Percentiles rank a stretch among this genome's conserved stretches.
Evolutionary conservation across 2,329 filamentous ascomycete species (phyloP).

Genomic region (Lasiodiplodia citricola): DNA sequence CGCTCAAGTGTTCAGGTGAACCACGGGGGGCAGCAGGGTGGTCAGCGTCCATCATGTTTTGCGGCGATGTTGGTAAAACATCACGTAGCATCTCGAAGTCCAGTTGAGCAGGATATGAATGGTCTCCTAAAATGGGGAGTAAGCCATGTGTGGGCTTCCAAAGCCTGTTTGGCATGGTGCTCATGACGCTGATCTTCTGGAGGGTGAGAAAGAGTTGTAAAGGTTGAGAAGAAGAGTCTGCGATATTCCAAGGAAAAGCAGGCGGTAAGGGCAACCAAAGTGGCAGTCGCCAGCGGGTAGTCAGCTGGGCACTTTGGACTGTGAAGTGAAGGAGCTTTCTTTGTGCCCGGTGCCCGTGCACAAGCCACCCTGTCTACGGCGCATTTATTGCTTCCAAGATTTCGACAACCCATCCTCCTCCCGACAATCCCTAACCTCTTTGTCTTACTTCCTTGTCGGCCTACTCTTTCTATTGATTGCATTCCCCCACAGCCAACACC

Average conservation of each 20-base stretch:
- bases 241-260: background rate
- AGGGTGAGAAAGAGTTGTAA: background rate
- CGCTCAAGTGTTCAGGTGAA: background rate
- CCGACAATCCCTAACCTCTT: background rate
- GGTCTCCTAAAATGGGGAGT: background rate
- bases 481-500: background rate
- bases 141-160: background rate
- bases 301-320: background rate
- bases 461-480: background rate
- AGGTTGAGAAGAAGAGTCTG: background rate
- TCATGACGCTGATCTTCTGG: background rate
- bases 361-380: slow-evolving; percentile 2
- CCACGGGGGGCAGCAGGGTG: background rate
- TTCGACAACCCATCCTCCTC: background rate
- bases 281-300: no score
- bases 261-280: background rate
- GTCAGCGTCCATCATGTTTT: background rate
- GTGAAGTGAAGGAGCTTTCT: background rate
- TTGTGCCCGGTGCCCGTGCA: background rate
- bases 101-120: no score
- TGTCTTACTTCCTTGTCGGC: background rate
- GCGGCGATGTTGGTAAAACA: no score
- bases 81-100: no score
- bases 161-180: background rate
- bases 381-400: background rate